Evolutionary conservation across 805 yeast genomes (phyloP), one percentile per base, ranked within the genome.

Genomic region (Torulaspora quercuum): DNA sequence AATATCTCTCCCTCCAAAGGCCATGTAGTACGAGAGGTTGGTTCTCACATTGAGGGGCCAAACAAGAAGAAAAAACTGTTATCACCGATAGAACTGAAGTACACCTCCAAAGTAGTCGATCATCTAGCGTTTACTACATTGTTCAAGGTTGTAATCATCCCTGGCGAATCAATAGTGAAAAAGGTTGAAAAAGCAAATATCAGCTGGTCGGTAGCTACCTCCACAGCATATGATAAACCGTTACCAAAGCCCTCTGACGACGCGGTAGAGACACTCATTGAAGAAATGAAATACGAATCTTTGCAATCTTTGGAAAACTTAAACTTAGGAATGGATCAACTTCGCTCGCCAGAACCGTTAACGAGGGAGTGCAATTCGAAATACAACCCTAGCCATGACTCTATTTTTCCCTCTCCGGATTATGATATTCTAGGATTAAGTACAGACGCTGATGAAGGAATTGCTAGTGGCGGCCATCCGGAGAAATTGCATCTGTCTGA

Each of bases 171-270:
- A 1, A 26, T 42, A 9, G n/a, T 39, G 10, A 28, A 37, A 11
- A 50, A 36, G 24, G 34, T 52, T 4, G 46, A 46, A 25, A 36
- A 41, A 11, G 57, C 52, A 3, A 53, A 53, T 19, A 37, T 34
- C 15, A 39, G 37, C 16, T 53, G 59, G 59, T 54, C 54, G 3
- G 44, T 52, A 11, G 35, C 37, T 6, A 41, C 48, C 6, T 47
- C 49, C 7, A 44, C 34, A 23, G 46, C 35, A n/a, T 49, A 47
- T 26, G 47, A 50, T 11, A 53, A 53, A 27, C 55, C 56, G 6
- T 32, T 53, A 3, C 59, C 59, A 7, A 29, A 19, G 12, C 45
- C 45, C 8, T 33, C 22, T 10, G 36, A 33, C n/a, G 28, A 27
- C 7, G 45, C 39, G n/a, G 35, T 38, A 12, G 39, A 35, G 9